Conservation (phyloP, 139 green algal genomes). For the Asterochloris erici region DNA sequence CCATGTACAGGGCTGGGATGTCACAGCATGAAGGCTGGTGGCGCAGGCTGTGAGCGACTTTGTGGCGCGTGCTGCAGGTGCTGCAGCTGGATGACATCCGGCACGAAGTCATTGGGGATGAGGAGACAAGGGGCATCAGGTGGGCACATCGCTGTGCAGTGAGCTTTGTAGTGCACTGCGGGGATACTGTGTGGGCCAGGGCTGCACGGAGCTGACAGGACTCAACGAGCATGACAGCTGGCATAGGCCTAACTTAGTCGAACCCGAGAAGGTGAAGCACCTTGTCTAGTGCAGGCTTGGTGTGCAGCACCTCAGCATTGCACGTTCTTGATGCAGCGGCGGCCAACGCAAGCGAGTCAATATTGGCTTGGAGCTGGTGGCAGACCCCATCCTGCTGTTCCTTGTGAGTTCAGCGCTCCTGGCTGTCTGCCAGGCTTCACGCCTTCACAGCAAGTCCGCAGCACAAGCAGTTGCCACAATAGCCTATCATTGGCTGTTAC, state of each 20-base stretch:
- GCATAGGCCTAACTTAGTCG: no score
- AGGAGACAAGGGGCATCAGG: slow-evolving; percentile 51
- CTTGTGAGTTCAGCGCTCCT: slow-evolving; percentile 19
- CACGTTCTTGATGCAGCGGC: background rate
- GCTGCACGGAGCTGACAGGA: no score
- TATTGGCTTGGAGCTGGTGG: slow-evolving; percentile 76
- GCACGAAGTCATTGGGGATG: slow-evolving; percentile 59
- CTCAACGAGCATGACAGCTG: no score
- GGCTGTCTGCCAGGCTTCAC: background rate
- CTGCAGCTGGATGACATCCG: slow-evolving; percentile 40
- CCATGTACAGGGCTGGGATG: no score
- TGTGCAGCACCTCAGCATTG: background rate
- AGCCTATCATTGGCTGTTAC: no score
- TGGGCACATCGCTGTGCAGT: slow-evolving; percentile 22
- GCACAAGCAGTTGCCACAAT: no score
- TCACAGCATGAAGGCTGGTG: no score
- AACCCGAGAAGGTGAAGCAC: no score
- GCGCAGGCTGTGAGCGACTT: no score
- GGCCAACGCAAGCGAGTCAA: slow-evolving; percentile 74
- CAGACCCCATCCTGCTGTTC: slow-evolving; percentile 66
- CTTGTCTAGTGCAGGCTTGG: no score
- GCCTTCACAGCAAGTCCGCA: background rate
- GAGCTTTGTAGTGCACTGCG: background rate
- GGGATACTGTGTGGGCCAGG: no score
- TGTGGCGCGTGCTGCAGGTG: slow-evolving; percentile 10